phyloP scores from a whole-genome alignment of 2,329 filamentous ascomycete species.

The Scleromitrula shiraiana region DNA sequence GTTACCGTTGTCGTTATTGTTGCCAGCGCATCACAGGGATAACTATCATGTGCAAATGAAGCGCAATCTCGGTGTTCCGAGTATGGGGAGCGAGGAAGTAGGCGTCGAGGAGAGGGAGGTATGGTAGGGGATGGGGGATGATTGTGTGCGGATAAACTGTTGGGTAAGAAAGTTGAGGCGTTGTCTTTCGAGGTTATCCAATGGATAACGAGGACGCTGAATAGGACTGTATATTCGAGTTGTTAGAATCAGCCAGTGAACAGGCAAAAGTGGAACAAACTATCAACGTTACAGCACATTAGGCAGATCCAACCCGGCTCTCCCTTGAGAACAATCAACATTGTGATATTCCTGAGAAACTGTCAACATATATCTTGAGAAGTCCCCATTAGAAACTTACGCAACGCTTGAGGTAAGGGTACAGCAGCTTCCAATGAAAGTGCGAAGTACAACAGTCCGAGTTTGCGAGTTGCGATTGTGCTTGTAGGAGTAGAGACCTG shows the following conservation, averaged over 20 bases:
- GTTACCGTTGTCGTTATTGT: neutral
- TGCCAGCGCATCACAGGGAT: neutral
- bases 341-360: conserved; percentile 44
- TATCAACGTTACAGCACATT: conserved; percentile 57
- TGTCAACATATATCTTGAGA: neutral
- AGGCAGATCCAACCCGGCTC: conserved; percentile 59
- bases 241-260: neutral
- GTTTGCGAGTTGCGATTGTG: conserved; percentile 38
- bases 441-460: conserved; percentile 46
- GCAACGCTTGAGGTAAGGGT: conserved; percentile 51
- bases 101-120: neutral
- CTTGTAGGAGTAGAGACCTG: conserved; percentile 48
- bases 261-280: conserved; percentile 32
- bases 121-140: neutral
- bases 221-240: conserved; percentile 43
- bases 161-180: conserved; percentile 15
- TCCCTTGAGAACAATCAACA: conserved; percentile 50
- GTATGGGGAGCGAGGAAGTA: neutral
- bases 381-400: conserved; percentile 36
- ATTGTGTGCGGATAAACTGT: neutral
- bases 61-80: neutral
- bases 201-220: conserved; percentile 53
- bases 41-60: neutral
- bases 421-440: conserved; percentile 49
- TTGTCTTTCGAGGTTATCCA: conserved; percentile 44